These are phyloP conservation scores for Miscanthus sacchariflorus DNA, from an alignment of 202 grass and related monocot species.

Conservation along the genomic window DNA sequence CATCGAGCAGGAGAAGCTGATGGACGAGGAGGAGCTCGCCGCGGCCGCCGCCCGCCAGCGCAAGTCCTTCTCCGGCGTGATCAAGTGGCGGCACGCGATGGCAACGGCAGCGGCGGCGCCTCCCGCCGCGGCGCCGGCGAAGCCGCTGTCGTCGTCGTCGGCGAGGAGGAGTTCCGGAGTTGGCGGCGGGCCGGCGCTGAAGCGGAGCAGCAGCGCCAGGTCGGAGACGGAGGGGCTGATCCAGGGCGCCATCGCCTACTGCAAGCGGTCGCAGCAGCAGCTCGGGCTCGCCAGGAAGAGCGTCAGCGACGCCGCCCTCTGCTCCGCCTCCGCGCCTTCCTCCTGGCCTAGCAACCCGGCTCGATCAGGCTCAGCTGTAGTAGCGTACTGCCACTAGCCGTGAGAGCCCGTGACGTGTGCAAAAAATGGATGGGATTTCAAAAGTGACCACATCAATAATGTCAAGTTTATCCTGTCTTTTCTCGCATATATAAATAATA, in stretches of 20 bases:
- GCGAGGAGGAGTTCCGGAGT: slow-evolving; percentile 44
- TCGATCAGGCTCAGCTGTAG: slow-evolving; percentile 29
- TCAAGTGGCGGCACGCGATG: slow-evolving; percentile 49
- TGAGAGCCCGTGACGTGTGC: slow-evolving; percentile 38
- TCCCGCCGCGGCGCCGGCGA: background rate
- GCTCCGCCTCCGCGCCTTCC: slow-evolving; percentile 30
- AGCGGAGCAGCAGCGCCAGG: slow-evolving; percentile 85
- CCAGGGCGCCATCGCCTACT: slow-evolving; percentile 93
- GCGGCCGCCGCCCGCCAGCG: slow-evolving; percentile 53
- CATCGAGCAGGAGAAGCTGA: slow-evolving; percentile 62
- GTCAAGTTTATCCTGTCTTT: slow-evolving; percentile 18
- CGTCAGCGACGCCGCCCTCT: slow-evolving; percentile 59
- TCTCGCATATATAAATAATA: background rate
- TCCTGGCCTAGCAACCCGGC: slow-evolving; percentile 20
- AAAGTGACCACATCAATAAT: slow-evolving; percentile 53
- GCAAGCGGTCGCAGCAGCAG: slow-evolving; percentile 86
- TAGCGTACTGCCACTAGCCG: slow-evolving; percentile 22
- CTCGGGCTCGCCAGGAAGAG: slow-evolving; percentile 73
- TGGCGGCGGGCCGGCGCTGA: slow-evolving; percentile 50
- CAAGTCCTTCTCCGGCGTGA: slow-evolving; percentile 82
- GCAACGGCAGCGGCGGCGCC: background rate
- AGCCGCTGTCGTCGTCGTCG: slow-evolving; percentile 38
- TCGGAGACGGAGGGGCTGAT: slow-evolving; percentile 90
- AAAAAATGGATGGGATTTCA: slow-evolving; percentile 28
- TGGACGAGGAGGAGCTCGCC: slow-evolving; percentile 61